A percentile compares a stretch with the other conserved stretches of the same genome.
These are phyloP conservation scores for Epichloe sibirici DNA, from an alignment of 2,329 filamentous ascomycete species.

Conservation along the genomic window DNA sequence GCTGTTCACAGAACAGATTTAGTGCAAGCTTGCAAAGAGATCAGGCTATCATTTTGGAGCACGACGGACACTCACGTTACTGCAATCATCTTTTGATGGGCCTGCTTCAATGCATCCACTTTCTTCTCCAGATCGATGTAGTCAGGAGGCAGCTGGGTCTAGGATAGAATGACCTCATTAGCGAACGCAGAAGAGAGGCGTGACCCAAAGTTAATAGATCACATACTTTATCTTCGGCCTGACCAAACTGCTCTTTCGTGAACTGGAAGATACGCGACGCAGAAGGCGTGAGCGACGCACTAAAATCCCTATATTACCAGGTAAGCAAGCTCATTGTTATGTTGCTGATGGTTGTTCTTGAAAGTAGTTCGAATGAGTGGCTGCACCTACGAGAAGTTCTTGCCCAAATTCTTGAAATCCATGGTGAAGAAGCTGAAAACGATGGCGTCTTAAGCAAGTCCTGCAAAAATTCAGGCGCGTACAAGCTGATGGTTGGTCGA, in stretches of 20 bases:
- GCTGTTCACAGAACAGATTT: slow-evolving; percentile 29
- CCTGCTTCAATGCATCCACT: slow-evolving; percentile 91
- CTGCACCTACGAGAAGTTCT: slow-evolving; percentile 38
- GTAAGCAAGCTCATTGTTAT: slow-evolving; percentile 10
- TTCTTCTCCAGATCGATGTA: slow-evolving; percentile 98
- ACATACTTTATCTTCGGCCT: slow-evolving; percentile 79
- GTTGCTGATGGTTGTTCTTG: not conserved
- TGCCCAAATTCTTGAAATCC: slow-evolving; percentile 49
- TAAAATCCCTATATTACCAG: slow-evolving; percentile 38
- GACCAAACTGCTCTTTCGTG: slow-evolving; percentile 93
- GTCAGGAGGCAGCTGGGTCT: slow-evolving; percentile 94
- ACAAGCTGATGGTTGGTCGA: not conserved
- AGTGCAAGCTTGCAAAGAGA: not conserved
- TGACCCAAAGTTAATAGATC: too few species aligned
- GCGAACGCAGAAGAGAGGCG: not conserved
- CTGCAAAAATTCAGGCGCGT: not conserved
- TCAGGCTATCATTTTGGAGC: not conserved
- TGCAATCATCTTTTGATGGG: slow-evolving; percentile 92
- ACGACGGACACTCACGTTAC: slow-evolving; percentile 63
- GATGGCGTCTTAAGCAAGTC: too few species aligned
- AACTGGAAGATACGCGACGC: slow-evolving; percentile 91
- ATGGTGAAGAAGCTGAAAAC: slow-evolving; percentile 20
- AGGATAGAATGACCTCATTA: slow-evolving; percentile 9
- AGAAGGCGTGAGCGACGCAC: slow-evolving; percentile 81
- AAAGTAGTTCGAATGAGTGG: not conserved